Evolutionary conservation across 305 asterid genomes (phyloP), one percentile per base, ranked within the genome.

Genomic region (Rubia peregrina): DNA sequence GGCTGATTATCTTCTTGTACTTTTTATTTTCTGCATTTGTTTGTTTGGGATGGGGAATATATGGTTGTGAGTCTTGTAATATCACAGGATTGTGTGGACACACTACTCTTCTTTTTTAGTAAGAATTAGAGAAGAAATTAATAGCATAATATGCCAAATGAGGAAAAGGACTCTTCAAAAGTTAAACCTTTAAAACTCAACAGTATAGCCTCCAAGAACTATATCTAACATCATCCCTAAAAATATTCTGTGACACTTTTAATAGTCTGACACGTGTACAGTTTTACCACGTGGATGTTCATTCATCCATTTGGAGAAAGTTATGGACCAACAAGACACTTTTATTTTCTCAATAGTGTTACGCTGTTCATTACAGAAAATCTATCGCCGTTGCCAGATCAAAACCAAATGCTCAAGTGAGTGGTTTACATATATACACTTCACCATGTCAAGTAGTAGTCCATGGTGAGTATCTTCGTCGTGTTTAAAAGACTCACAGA

Each of bases 401-500:
- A 57, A 5, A 65, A 24, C 51, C 2, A 53, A 64, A 64, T 19
- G 64, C 30, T 66, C 14, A 38, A 38, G 26, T 46, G 7, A 53
- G 57, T 60, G 13, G 44, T 38, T 38, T 51, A 33, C 19, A 2
- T 51, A 51, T 51, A 17, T 51, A 51, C 59, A 17, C 59, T 21
- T 51, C 59, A 51, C 13, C 51, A 46, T 11, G 3, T 11, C 57
- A 6, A 0, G 56, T 14, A 19, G 7, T n/a, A n/a, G 38, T 33
- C 38, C 38, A 33, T 33, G 38, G 38, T 4, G 38, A 33, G 38
- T 33, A 33, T 33, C 38, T 33, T 33, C 5, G 38, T 5, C 24
- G 24, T 51, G 59, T 51, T 51, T 51, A 1, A 51, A 51, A 51
- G 17, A 51, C 21, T 51, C 59, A 51, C 49, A 88, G 86, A 81